phyloP scores from a whole-genome alignment of 768 basidiomycete species.

The Imleria badia region DNA sequence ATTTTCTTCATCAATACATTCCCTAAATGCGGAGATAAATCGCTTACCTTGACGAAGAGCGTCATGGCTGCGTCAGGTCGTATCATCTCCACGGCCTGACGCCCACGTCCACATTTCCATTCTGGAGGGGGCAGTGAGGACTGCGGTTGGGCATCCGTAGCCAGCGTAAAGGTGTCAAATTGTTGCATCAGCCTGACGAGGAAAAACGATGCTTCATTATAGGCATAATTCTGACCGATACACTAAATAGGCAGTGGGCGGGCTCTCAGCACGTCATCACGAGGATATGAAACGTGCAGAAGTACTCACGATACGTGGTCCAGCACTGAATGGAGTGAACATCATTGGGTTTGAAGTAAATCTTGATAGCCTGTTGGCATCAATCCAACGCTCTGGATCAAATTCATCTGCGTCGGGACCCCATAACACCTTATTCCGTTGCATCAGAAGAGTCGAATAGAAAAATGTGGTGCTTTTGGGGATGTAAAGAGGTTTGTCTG shows the following conservation, averaged over 20 bases:
- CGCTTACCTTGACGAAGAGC: constrained; percentile 60
- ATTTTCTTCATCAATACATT: constrained; percentile 1
- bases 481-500: constrained; percentile 52
- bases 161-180: constrained; percentile 59
- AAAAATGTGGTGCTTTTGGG: constrained; percentile 57
- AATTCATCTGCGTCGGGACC: constrained; percentile 76
- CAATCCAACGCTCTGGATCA: constrained; percentile 76
- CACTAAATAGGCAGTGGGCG: constrained; percentile 43
- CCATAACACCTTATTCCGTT: constrained; percentile 69
- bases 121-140: constrained; percentile 60
- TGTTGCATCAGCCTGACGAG: constrained; percentile 65
- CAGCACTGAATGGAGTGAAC: constrained; percentile 73
- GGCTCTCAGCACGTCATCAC: constrained; percentile 12
- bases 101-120: constrained; percentile 46
- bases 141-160: constrained; percentile 58
- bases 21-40: constrained; percentile 7
- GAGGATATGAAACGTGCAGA: not conserved
- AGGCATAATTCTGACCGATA: constrained; percentile 72
- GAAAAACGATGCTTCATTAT: constrained; percentile 75
- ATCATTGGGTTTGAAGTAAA: constrained; percentile 63
- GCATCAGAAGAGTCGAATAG: constrained; percentile 61
- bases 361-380: constrained; percentile 48
- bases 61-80: constrained; percentile 67
- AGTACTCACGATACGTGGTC: constrained; percentile 52
- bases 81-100: constrained; percentile 56